Conservation (phyloP, 257 asterid genomes). For the Rhazya stricta region DNA sequence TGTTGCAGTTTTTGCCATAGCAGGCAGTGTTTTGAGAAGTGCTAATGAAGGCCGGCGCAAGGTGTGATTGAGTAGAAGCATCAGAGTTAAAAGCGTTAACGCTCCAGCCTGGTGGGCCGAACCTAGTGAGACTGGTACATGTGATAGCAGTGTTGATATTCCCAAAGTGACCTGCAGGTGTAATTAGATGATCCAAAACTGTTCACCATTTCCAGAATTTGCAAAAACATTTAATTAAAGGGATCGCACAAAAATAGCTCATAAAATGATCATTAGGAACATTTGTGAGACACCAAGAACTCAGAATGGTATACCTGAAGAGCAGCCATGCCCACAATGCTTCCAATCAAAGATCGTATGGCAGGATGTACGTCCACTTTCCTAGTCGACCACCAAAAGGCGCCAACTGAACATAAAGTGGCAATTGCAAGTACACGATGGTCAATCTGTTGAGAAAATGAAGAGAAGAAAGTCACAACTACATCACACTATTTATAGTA, state of each 20-base stretch:
- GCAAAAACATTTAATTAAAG: not conserved
- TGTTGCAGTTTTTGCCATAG: constrained; percentile 37
- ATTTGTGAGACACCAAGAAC: not conserved
- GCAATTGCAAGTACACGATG: constrained; percentile 94
- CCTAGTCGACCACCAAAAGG: constrained; percentile 68
- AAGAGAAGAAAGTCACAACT: not conserved
- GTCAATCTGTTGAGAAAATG: constrained; percentile 50
- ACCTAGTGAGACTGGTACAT: constrained; percentile 85
- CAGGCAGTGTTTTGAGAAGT: constrained; percentile 70
- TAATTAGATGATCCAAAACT: not conserved
- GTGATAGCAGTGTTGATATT: constrained; percentile 65
- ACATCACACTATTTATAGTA: not conserved
- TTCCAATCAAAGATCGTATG: constrained; percentile 54
- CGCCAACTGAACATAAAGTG: constrained; percentile 61
- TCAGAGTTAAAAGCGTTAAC: constrained; percentile 66
- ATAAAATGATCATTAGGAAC: not conserved
- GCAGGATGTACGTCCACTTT: constrained; percentile 85
- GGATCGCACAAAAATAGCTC: not conserved
- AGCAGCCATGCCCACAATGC: constrained; percentile 82
- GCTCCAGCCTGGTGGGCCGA: constrained; percentile 97
- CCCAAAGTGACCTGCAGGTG: constrained; percentile 69
- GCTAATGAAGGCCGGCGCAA: constrained; percentile 71
- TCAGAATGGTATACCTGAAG: constrained; percentile 56
- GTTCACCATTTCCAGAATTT: not conserved
- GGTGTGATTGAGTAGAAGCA: constrained; percentile 88